Evolutionary conservation across 2,329 filamentous ascomycete species (phyloP).

Genomic region (Paraconiothyrium sp.): DNA sequence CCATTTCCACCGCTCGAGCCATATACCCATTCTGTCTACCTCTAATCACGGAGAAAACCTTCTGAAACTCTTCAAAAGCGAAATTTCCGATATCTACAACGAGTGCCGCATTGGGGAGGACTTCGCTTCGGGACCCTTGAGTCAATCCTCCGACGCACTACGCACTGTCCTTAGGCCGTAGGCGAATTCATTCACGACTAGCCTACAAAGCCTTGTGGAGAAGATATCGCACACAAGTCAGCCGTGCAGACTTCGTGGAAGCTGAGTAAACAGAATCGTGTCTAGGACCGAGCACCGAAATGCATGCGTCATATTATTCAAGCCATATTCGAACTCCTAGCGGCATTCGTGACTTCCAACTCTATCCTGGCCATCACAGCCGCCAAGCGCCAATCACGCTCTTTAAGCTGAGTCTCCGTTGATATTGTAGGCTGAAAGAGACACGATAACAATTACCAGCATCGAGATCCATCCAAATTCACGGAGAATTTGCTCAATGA

Average conservation of each 20-base stretch:
- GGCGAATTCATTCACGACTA: slow-evolving; percentile 9
- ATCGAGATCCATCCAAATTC: background rate
- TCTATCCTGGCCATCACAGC: background rate
- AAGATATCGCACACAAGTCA: background rate
- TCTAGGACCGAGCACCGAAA: background rate
- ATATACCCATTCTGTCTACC: background rate
- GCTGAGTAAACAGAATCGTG: background rate
- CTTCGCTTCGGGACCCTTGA: slow-evolving; percentile 10
- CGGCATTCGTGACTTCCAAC: background rate
- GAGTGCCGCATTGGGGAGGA: slow-evolving; percentile 3
- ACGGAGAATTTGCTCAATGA: background rate
- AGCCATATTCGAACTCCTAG: background rate
- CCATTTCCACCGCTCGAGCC: slow-evolving; percentile 6
- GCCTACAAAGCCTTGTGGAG: background rate
- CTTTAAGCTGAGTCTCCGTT: background rate
- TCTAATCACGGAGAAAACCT: slow-evolving; percentile 10
- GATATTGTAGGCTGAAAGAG: background rate
- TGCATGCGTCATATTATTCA: background rate
- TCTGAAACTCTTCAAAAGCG: slow-evolving; percentile 4
- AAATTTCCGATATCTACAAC: slow-evolving; percentile 14
- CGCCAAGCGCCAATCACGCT: background rate
- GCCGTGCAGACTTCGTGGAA: background rate
- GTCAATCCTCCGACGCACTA: slow-evolving; percentile 10
- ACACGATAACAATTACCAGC: background rate
- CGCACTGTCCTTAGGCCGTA: slow-evolving; percentile 4